Evolutionary conservation across 495 filamentous ascomycete genomes (phyloP), one percentile per base, ranked within the genome.

Genomic region (Aspergillus haitiensis): DNA sequence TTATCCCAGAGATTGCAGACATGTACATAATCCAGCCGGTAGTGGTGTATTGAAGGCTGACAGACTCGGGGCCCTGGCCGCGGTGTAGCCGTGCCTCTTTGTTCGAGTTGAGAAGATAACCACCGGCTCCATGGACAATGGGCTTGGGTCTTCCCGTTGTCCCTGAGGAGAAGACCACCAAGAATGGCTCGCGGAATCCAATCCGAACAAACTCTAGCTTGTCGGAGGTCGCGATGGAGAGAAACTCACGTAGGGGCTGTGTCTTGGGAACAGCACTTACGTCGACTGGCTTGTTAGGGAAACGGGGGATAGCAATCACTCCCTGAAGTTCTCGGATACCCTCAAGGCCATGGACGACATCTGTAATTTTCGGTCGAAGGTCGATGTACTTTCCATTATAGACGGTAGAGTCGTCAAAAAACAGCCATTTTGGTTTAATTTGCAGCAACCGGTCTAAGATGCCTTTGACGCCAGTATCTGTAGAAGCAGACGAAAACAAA

Each of bases 21-120:
- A 90, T 70, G 70, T 93, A 93, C 89, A 93, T 93, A 66, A 93
- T 92, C 90, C 90, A 93, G 6, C 90, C 89, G 0, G 87, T 90
- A 45, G 83, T 86, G 13, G 80, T 84, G 62, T 82, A 86, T 72
- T 89, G 82, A 66, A 80, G 39, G 5, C 74, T 69, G 15, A 86
- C 80, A 35, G 66, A 81, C 9, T 81, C 70, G 0, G 80, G 62
- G 0, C 69, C 70, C 8, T 79, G 60, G 31, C 83, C 81, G 18
- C 81, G 73, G 68, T 92, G 88, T 34, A 92, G 72, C 5, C 72
- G 69, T 6, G 73, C 72, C 66, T 93, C 88, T 64, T 91, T 91
- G 63, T 62, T 72, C 5, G 69, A 70, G 63, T 79, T 86, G 39
- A 90, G 61, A 36, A 88, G 59, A 10, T 81, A 74, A 1, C 86